Conservation (phyloP, 2,329 filamentous ascomycete genomes). For the Penicillium sp. region DNA sequence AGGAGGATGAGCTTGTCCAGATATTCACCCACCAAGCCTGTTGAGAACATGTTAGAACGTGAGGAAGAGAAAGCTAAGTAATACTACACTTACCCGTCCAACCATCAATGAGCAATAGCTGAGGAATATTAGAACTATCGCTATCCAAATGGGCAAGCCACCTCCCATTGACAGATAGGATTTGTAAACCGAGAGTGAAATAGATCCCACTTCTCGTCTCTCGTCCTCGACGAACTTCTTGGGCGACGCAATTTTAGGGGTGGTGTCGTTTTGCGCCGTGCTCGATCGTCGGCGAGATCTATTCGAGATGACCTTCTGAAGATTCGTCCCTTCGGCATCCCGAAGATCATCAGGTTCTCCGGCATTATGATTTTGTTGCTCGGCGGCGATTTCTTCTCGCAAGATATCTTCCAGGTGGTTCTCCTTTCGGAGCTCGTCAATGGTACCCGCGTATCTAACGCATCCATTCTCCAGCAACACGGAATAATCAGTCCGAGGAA, state of each 20-base stretch:
- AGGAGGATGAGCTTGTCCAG: slow-evolving; percentile 42
- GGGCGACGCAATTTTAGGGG: slow-evolving; percentile 34
- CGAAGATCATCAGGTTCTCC: slow-evolving; percentile 12
- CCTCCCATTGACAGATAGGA: slow-evolving; percentile 67
- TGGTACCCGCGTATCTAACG: slow-evolving; percentile 62
- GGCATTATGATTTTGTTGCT: slow-evolving; percentile 34
- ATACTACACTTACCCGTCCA: slow-evolving; percentile 42
- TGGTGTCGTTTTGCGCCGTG: slow-evolving; percentile 16
- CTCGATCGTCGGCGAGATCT: slow-evolving; percentile 10
- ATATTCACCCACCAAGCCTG: slow-evolving; percentile 50
- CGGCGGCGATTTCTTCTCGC: slow-evolving; percentile 42
- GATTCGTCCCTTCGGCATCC: slow-evolving; percentile 15
- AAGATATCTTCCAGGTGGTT: slow-evolving; percentile 46
- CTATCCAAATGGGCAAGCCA: slow-evolving; percentile 59
- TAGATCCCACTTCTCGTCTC: slow-evolving; percentile 65
- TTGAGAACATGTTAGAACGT: slow-evolving; percentile 4
- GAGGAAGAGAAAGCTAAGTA: not conserved
- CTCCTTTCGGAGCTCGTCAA: slow-evolving; percentile 55
- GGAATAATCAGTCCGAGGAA: slow-evolving; percentile 69
- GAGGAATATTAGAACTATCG: slow-evolving; percentile 56
- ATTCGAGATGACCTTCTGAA: slow-evolving; percentile 26
- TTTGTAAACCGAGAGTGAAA: slow-evolving; percentile 65
- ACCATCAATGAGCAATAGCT: slow-evolving; percentile 56
- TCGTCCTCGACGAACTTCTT: slow-evolving; percentile 78
- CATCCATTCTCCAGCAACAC: slow-evolving; percentile 70